These are phyloP conservation scores for Volvox africanus DNA, from an alignment of 139 green algal species.

Conservation along the genomic window DNA sequence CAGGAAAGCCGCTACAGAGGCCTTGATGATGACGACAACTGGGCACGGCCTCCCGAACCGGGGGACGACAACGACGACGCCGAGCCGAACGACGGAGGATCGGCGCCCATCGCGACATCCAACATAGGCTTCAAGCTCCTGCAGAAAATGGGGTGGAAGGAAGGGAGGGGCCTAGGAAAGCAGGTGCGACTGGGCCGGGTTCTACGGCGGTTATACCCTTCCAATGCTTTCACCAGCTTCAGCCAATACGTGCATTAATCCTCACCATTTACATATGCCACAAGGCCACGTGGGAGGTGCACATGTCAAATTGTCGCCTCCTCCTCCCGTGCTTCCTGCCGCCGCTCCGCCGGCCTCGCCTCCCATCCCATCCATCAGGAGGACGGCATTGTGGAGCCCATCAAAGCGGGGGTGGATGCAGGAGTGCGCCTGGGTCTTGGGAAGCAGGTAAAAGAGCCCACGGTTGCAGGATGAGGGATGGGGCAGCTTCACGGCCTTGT, in stretches of 20 bases:
- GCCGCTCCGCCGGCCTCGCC: not conserved
- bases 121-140: constrained; percentile 90
- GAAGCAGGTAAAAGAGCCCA: constrained; percentile 63
- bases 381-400: constrained; percentile 84
- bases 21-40: constrained; percentile 23
- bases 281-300: too few species aligned
- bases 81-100: not conserved
- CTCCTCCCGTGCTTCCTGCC: not conserved
- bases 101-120: constrained; percentile 32
- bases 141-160: constrained; percentile 87
- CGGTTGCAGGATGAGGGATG: not conserved
- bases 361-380: not conserved
- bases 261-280: too few species aligned
- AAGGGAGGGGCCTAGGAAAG: constrained; percentile 80
- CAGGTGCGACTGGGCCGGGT: not conserved
- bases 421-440: constrained; percentile 83
- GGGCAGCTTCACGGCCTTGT: too few species aligned
- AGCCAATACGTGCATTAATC: too few species aligned
- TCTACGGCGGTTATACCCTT: too few species aligned
- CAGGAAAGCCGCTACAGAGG: not conserved
- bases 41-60: not conserved
- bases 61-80: not conserved
- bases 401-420: constrained; percentile 74
- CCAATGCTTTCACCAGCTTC: too few species aligned
- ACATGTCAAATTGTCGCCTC: not conserved